These are phyloP conservation scores for Fusarium sp. DNA, from an alignment of 2,329 filamentous ascomycete species.

Conservation along the genomic window DNA sequence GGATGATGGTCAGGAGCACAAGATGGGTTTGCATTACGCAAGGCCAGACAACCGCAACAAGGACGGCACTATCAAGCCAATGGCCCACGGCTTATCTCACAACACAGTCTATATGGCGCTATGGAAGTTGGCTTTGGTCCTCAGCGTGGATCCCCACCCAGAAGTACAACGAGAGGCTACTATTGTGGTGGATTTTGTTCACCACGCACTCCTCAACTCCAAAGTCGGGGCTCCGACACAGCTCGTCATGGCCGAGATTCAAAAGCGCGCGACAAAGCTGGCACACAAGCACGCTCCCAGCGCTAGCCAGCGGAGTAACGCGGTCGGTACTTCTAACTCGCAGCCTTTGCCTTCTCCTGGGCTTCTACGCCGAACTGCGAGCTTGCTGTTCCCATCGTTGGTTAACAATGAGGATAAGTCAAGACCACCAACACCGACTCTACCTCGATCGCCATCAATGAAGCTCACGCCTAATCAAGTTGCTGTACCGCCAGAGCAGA, in stretches of 20 bases:
- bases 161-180: constrained; percentile 90
- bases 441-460: constrained; percentile 52
- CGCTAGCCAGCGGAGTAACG: constrained; percentile 61
- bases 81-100: constrained; percentile 76
- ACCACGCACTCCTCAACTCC: constrained; percentile 83
- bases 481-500: constrained; percentile 78
- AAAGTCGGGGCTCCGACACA: constrained; percentile 80
- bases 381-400: constrained; percentile 73
- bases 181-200: constrained; percentile 88
- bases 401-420: constrained; percentile 65
- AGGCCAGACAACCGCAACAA: constrained; percentile 68
- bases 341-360: constrained; percentile 70
- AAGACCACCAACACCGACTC: constrained; percentile 50
- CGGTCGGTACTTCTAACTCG: constrained; percentile 56
- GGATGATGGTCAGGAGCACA: constrained; percentile 71
- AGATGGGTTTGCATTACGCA: constrained; percentile 75
- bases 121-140: constrained; percentile 92
- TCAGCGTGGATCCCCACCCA: constrained; percentile 94
- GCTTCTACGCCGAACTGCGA: constrained; percentile 74
- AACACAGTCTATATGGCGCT: constrained; percentile 94
- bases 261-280: constrained; percentile 65
- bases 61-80: constrained; percentile 71
- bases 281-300: constrained; percentile 61
- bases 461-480: constrained; percentile 61
- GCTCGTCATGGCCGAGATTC: constrained; percentile 81